Percentiles rank a stretch among this genome's conserved stretches.
These are phyloP conservation scores for Thuja plicata DNA, from an alignment of 83 land plant genomes.

Conservation along the genomic window DNA sequence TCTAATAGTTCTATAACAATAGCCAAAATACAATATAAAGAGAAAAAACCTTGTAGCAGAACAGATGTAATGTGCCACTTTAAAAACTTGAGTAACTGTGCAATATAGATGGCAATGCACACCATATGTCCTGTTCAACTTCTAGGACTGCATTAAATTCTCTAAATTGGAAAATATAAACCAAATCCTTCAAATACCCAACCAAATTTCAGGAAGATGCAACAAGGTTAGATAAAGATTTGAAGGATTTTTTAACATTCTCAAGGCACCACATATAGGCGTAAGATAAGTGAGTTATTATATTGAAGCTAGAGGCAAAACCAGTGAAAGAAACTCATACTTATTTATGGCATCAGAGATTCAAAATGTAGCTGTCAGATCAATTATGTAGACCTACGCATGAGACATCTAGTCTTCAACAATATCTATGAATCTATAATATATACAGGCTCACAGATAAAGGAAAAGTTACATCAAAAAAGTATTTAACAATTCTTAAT, in stretches of 20 bases:
- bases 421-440: neutral
- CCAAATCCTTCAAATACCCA: neutral
- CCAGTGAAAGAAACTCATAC: neutral
- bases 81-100: neutral
- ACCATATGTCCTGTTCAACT: neutral
- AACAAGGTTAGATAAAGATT: neutral
- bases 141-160: neutral
- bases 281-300: neutral
- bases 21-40: neutral
- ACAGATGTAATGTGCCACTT: neutral
- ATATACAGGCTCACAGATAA: neutral
- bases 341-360: neutral
- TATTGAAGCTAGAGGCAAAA: neutral
- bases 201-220: neutral
- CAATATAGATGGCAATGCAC: neutral
- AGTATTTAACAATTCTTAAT: neutral
- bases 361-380: neutral
- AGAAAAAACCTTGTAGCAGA: neutral
- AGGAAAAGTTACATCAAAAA: conserved; percentile 1
- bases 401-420: neutral
- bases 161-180: neutral
- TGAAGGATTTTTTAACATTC: neutral
- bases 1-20: neutral
- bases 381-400: neutral
- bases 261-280: neutral